These are phyloP conservation scores for Ambrosiella cleistominuta DNA, from an alignment of 2,329 filamentous ascomycete species.

Conservation along the genomic window DNA sequence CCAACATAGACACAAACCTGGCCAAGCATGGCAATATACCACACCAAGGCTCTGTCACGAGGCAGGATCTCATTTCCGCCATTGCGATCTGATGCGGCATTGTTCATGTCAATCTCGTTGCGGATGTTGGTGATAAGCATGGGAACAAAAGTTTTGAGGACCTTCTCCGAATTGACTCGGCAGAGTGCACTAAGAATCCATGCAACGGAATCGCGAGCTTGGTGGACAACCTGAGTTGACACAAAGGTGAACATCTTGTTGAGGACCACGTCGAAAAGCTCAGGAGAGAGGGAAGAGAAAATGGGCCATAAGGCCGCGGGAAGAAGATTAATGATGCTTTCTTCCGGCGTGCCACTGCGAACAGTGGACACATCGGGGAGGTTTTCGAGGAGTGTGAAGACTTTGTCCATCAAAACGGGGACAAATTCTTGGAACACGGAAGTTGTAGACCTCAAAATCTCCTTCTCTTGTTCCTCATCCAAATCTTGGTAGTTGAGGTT, in stretches of 20 bases:
- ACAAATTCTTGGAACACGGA: slow-evolving; percentile 88
- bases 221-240: slow-evolving; percentile 85
- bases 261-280: slow-evolving; percentile 79
- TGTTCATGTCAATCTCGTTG: slow-evolving; percentile 92
- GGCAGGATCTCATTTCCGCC: slow-evolving; percentile 87
- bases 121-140: slow-evolving; percentile 83
- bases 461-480: slow-evolving; percentile 68
- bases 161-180: slow-evolving; percentile 89
- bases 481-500: slow-evolving; percentile 77
- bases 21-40: slow-evolving; percentile 91
- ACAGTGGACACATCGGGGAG: slow-evolving; percentile 78
- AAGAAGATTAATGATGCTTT: slow-evolving; percentile 89
- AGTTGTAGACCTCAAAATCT: slow-evolving; percentile 82
- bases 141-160: slow-evolving; percentile 75
- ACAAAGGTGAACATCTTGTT: slow-evolving; percentile 89
- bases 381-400: slow-evolving; percentile 91
- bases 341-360: slow-evolving; percentile 80
- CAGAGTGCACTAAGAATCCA: slow-evolving; percentile 95
- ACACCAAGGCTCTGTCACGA: slow-evolving; percentile 79
- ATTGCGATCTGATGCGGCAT: slow-evolving; percentile 83
- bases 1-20: slow-evolving; percentile 98
- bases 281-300: slow-evolving; percentile 76
- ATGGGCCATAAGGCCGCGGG: slow-evolving; percentile 82
- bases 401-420: slow-evolving; percentile 73
- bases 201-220: slow-evolving; percentile 92